Base-by-base conservation (phyloP, 1,284 basidiomycete genomes). In the Mycena sp. region DNA sequence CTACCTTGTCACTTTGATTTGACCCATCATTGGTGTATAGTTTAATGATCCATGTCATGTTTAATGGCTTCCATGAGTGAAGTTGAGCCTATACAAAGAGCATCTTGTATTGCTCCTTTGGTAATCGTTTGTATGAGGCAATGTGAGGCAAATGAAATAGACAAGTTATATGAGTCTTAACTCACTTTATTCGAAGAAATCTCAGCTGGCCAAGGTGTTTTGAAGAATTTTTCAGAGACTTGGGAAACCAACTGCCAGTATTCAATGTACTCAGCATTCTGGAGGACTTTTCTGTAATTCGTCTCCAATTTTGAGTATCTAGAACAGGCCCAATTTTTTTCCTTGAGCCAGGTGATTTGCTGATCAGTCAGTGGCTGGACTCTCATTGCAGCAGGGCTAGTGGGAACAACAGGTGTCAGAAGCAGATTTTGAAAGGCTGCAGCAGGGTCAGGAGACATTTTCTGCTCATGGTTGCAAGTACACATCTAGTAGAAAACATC, bases 31-130 rank as follows among this genome's bases (percentile, higher is more conserved):
- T 41, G n/a, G 40, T 44, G 23, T 44, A 55, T 11, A 11, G 12
- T 14, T 57, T 43, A 23, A 57, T 38, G 12, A 57, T 48, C 23
- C 25, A 5, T 11, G 30, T 40, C 55, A 57, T 57, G 7, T 46
- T n/a, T 19, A 19, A 40, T 29, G 4, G 55, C 29, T 9, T 57
- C 30, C 2, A 21, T 19, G 9, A 57, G 26, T 5, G 44, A 19
- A 6, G 55, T 48, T 1, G 30, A 19, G 7, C 32, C 21, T 19
- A 57, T 40, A 4, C 32, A 16, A 17, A 57, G 55, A 2, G 55
- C 55, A 12, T 5, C 7, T 19, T 57, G 21, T 5, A 57, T 37
- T 17, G 55, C 55, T 1, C 16, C 23, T 19, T 57, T 57, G 3
- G 35, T 25, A 21, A 48, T 48, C 23, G 17, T 19, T 23, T 28